phyloP scores from a whole-genome alignment of 1,139 yeast species.

The Yamadazyma dushanensis region DNA sequence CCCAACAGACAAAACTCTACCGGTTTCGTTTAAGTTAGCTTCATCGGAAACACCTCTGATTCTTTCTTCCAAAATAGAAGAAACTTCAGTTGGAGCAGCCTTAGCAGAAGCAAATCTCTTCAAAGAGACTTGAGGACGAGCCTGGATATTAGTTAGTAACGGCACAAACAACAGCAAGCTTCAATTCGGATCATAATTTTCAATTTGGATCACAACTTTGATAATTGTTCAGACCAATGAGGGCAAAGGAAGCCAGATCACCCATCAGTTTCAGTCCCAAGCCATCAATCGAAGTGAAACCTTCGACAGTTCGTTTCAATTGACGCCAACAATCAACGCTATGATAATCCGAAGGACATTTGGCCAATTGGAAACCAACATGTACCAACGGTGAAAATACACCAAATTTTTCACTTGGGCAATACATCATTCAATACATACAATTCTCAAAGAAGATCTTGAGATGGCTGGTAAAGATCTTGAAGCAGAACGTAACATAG shows the following conservation, averaged over 20 bases:
- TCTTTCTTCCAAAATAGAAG: slow-evolving; percentile 98
- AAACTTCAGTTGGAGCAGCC: slow-evolving; percentile 99
- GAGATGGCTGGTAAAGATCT: slow-evolving; percentile 73
- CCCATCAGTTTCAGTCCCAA: no score
- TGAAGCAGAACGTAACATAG: slow-evolving; percentile 79
- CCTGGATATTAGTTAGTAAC: slow-evolving; percentile 38
- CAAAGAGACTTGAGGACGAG: slow-evolving; percentile 70
- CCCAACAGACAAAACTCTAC: slow-evolving; percentile 98
- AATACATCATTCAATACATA: slow-evolving; percentile 39
- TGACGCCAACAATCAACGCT: no score
- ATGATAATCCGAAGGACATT: neutral
- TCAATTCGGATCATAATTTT: no score
- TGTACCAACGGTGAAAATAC: neutral
- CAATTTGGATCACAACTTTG: no score
- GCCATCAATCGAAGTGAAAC: no score
- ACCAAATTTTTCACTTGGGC: neutral
- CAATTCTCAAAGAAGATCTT: slow-evolving; percentile 59
- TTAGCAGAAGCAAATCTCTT: slow-evolving; percentile 90
- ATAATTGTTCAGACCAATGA: no score
- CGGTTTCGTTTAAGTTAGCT: slow-evolving; percentile 98
- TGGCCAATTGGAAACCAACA: no score
- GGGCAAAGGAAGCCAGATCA: no score
- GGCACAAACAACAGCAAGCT: neutral
- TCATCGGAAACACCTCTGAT: slow-evolving; percentile 99
- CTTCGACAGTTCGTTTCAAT: no score